phyloP scores from a whole-genome alignment of 352 stramenopile species.

The Hyaloperonospora brassicae region DNA sequence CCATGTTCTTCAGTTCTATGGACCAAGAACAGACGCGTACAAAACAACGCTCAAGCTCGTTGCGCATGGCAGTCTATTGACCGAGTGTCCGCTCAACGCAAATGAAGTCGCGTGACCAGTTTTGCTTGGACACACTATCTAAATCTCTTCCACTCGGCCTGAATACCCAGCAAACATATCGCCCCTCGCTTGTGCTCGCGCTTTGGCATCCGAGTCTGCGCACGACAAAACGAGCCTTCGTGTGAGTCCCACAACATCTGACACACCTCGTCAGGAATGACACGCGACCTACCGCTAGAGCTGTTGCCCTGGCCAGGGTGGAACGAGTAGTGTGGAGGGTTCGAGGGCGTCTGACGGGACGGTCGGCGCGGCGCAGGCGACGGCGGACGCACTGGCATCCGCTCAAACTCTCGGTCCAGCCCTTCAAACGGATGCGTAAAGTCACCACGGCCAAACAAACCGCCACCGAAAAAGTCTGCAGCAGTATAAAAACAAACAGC shows the following conservation, averaged over 20 bases:
- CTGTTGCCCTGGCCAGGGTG: constrained; percentile 39
- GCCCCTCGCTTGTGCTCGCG: constrained; percentile 39
- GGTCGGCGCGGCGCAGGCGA: constrained; percentile 34
- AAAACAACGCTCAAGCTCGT: no score
- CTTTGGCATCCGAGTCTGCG: constrained; percentile 23
- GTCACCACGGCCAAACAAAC: constrained; percentile 27
- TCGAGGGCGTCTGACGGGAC: constrained; percentile 36
- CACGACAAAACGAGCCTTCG: background rate
- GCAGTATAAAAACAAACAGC: background rate
- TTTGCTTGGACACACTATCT: constrained; percentile 8
- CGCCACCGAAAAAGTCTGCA: constrained; percentile 54
- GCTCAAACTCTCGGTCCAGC: constrained; percentile 57
- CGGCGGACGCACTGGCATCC: constrained; percentile 44
- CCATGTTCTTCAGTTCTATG: no score
- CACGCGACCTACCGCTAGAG: constrained; percentile 21
- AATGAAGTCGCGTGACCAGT: no score
- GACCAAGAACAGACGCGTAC: no score
- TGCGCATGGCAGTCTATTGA: no score
- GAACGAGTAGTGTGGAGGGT: constrained; percentile 70
- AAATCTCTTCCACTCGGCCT: constrained; percentile 62
- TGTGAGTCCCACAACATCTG: constrained; percentile 2
- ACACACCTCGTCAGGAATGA: background rate
- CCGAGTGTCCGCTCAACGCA: background rate
- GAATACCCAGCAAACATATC: constrained; percentile 67
- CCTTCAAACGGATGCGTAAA: constrained; percentile 51